A percentile compares a stretch with the other conserved stretches of the same genome.
Conservation (phyloP, 306 rosid species). For the Dalbergia cochinchinensis region DNA sequence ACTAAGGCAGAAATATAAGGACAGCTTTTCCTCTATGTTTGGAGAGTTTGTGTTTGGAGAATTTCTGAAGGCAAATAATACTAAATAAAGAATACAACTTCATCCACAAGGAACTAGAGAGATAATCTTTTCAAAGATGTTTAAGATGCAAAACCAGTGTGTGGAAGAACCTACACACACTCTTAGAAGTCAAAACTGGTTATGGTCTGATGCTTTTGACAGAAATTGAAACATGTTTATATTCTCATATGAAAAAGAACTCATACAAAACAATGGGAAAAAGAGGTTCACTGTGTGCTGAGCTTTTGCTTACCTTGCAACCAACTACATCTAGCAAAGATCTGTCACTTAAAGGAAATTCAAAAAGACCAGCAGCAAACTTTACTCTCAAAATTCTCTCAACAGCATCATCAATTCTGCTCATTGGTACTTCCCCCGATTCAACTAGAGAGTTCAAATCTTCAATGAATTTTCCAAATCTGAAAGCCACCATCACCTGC, state of each 20-base stretch:
- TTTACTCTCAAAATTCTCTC: conserved; percentile 89
- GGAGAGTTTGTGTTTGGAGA: no score
- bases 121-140: no score
- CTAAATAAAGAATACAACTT: no score
- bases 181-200: no score
- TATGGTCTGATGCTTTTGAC: not conserved
- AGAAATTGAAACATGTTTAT: not conserved
- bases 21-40: no score
- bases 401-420: conserved; percentile 86
- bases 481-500: conserved; percentile 85
- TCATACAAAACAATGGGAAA: not conserved
- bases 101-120: no score
- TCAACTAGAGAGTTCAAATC: conserved; percentile 66
- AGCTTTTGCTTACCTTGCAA: conserved; percentile 69
- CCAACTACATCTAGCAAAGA: conserved; percentile 81
- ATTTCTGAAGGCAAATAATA: no score
- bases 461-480: conserved; percentile 58
- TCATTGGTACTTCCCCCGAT: conserved; percentile 68
- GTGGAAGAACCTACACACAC: no score
- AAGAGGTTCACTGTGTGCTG: conserved; percentile 27
- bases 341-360: conserved; percentile 71
- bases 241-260: conserved; percentile 12
- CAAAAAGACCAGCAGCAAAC: conserved; percentile 80
- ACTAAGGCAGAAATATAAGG: no score
- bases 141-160: no score